phyloP scores from a whole-genome alignment of 805 yeast genomes.

The Saccharomycopsis sp. region DNA sequence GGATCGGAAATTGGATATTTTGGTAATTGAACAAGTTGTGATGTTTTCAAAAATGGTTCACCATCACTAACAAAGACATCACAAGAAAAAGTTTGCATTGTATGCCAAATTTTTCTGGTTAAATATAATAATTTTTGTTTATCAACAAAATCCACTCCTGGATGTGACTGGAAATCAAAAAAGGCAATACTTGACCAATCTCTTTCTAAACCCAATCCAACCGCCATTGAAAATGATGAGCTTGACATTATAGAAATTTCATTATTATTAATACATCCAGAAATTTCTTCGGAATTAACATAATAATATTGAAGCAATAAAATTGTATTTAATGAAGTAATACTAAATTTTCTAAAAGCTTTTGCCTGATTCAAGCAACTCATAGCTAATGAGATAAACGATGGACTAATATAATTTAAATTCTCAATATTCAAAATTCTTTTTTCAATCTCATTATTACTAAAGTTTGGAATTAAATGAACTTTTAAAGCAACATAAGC shows the following conservation, averaged over 20 bases:
- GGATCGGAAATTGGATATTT: no score
- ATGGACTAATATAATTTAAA: conserved; percentile 5
- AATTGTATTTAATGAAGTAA: not conserved
- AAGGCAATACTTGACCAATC: conserved; percentile 3
- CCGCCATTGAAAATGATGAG: no score
- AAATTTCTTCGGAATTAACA: conserved; percentile 2
- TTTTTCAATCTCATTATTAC: conserved; percentile 1
- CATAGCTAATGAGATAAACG: conserved; percentile 7
- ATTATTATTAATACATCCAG: conserved; percentile 1
- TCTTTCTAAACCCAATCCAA: conserved; percentile 1
- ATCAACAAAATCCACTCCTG: conserved; percentile 4
- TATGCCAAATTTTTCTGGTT: conserved; percentile 2
- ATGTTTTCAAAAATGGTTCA: not conserved
- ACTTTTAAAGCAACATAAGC: conserved; percentile 5
- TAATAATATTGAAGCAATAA: conserved; percentile 4
- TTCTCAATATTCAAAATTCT: conserved; percentile 1
- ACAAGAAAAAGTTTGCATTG: not conserved
- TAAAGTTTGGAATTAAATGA: not conserved
- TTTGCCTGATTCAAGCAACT: conserved; percentile 3
- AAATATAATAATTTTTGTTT: not conserved
- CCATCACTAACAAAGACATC: not conserved
- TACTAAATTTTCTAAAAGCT: conserved; percentile 2
- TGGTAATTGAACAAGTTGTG: not conserved
- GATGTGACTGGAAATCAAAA: not conserved
- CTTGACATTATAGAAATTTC: no score